Percentiles rank a stretch among this genome's conserved stretches.
These are phyloP conservation scores for Xanthoceras sorbifolium DNA, from an alignment of 345 rosid genomes.

Conservation along the genomic window DNA sequence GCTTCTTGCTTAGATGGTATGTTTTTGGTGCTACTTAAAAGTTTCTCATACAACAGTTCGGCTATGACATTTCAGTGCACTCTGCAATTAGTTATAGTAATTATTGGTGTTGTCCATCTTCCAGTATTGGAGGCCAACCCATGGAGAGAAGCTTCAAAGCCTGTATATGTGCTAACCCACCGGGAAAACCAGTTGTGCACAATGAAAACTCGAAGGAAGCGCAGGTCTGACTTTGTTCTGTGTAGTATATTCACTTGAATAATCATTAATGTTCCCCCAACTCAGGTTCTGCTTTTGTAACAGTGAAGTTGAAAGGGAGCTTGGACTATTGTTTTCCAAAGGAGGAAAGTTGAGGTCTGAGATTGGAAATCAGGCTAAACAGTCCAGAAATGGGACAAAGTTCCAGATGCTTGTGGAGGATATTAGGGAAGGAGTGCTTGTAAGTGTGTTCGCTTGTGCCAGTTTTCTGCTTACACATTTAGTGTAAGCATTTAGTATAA, in stretches of 20 bases:
- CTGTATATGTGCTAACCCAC: constrained; percentile 82
- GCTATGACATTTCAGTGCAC: neutral
- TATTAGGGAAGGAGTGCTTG: constrained; percentile 84
- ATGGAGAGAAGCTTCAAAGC: constrained; percentile 87
- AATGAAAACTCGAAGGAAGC: constrained; percentile 89
- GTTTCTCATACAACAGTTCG: neutral
- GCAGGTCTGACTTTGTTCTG: constrained; percentile 51
- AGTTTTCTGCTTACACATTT: neutral
- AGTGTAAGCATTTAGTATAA: neutral
- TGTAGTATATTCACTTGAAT: constrained; percentile 11
- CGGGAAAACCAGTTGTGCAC: constrained; percentile 83
- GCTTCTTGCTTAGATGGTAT: neutral
- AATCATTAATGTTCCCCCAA: constrained; percentile 12
- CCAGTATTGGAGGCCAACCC: constrained; percentile 94
- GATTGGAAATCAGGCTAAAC: constrained; percentile 54
- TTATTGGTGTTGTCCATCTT: neutral
- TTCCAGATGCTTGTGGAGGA: constrained; percentile 97
- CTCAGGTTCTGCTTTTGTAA: constrained; percentile 21
- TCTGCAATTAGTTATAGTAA: neutral
- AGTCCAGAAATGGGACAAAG: constrained; percentile 60
- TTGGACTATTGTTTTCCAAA: constrained; percentile 75
- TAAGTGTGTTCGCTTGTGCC: constrained; percentile 40
- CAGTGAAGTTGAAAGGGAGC: constrained; percentile 96
- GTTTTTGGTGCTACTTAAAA: neutral
- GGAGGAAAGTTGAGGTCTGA: constrained; percentile 56